phyloP scores from a whole-genome alignment of 495 filamentous ascomycete species.

The Terfezia boudieri region DNA sequence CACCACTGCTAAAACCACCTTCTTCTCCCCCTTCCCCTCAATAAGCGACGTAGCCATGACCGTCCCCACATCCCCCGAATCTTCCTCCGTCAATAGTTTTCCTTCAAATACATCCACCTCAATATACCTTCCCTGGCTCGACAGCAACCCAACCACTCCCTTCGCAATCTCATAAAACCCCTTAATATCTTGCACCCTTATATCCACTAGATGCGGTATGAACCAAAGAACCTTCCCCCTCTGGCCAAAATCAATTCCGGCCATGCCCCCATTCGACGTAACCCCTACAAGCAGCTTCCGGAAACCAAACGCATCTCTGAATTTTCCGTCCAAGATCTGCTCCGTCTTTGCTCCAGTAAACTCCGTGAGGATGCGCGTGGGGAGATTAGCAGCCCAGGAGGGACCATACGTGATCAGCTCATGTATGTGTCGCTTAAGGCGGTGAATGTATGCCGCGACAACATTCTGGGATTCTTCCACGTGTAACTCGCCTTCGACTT shows the following conservation, averaged over 20 bases:
- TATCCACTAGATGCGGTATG: conserved; percentile 27
- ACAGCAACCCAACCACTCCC: conserved; percentile 19
- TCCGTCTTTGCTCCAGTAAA: conserved; percentile 28
- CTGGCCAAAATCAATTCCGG: conserved; percentile 54
- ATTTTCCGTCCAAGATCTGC: conserved; percentile 24
- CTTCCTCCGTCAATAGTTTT: not conserved
- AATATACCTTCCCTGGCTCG: conserved; percentile 17
- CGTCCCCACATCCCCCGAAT: conserved; percentile 1
- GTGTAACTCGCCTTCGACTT: conserved; percentile 56
- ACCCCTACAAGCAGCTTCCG: conserved; percentile 62
- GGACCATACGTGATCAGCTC: conserved; percentile 59
- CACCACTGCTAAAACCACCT: conserved; percentile 11
- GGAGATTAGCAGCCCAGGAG: conserved; percentile 42
- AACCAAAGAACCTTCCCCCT: conserved; percentile 60
- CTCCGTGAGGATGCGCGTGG: conserved; percentile 43
- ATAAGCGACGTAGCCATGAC: conserved; percentile 29
- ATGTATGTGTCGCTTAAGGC: conserved; percentile 55
- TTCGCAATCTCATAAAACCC: conserved; percentile 15
- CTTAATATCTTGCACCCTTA: conserved; percentile 50
- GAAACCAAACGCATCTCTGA: conserved; percentile 67
- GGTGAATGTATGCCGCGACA: conserved; percentile 61
- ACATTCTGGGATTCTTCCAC: conserved; percentile 67
- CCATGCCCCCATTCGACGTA: conserved; percentile 56
- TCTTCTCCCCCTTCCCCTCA: conserved; percentile 20
- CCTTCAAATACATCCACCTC: conserved; percentile 21